Conservation (phyloP, 768 basidiomycete genomes). For the Rhodotorula kratochvilovae region DNA sequence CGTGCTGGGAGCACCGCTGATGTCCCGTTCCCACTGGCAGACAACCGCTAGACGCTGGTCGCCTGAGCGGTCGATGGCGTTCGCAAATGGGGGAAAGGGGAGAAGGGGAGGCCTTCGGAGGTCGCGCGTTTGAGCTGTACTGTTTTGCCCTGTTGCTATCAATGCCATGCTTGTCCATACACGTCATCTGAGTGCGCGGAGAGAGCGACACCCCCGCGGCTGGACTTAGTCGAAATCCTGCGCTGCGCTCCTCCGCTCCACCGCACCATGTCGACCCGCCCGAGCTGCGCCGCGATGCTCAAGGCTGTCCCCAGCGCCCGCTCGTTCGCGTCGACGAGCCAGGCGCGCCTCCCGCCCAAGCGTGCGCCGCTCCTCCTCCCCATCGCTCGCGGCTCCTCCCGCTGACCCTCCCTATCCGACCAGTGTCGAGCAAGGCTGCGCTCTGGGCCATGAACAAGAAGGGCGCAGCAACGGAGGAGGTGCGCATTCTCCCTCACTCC, state of each 20-base stretch:
- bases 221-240: neutral
- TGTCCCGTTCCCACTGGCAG: no score
- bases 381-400: neutral
- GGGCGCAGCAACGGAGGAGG: constrained; percentile 6
- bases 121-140: neutral
- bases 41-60: constrained; percentile 18
- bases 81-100: neutral
- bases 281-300: neutral
- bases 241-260: neutral
- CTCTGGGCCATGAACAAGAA: constrained; percentile 23
- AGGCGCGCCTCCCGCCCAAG: constrained; percentile 19
- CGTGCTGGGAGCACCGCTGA: no score
- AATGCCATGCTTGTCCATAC: neutral
- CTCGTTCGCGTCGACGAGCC: constrained; percentile 14
- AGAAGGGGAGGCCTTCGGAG: neutral
- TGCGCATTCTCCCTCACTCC: neutral
- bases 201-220: no score
- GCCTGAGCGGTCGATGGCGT: no score
- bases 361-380: neutral
- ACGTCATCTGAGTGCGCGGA: neutral
- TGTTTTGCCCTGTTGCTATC: neutral
- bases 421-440: constrained; percentile 11
- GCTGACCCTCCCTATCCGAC: neutral
- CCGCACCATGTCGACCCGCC: constrained; percentile 13
- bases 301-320: neutral